phyloP scores from a whole-genome alignment of 2,329 filamentous ascomycete genomes.

The Lachnellula hyalina region DNA sequence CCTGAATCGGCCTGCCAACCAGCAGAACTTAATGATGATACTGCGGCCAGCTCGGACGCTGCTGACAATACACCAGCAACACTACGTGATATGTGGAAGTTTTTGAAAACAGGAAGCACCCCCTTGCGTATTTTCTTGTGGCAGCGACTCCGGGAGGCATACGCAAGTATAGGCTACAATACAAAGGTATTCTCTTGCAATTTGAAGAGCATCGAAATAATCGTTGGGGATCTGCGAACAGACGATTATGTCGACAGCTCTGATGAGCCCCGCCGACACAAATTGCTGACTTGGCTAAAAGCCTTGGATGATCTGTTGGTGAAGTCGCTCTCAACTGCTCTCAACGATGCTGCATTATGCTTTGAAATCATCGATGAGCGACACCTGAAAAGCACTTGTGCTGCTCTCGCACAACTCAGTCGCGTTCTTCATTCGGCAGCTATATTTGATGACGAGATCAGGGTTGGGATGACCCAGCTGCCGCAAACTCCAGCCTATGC shows the following conservation, averaged over 20 bases:
- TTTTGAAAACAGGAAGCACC: constrained; percentile 74
- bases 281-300: constrained; percentile 71
- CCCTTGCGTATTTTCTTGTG: constrained; percentile 83
- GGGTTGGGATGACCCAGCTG: constrained; percentile 64
- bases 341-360: constrained; percentile 58
- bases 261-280: constrained; percentile 59
- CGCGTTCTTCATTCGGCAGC: constrained; percentile 74
- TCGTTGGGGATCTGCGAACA: constrained; percentile 64
- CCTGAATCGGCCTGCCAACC: constrained; percentile 49
- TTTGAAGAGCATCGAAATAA: constrained; percentile 77
- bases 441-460: constrained; percentile 80
- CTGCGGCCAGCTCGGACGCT: constrained; percentile 7
- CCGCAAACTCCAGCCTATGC: constrained; percentile 49
- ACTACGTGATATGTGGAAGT: constrained; percentile 76
- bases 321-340: constrained; percentile 62
- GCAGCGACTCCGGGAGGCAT: constrained; percentile 86
- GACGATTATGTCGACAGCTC: constrained; percentile 50
- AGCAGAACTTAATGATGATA: constrained; percentile 14
- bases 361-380: constrained; percentile 82
- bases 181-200: constrained; percentile 88
- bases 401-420: constrained; percentile 64
- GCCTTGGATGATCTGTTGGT: constrained; percentile 72
- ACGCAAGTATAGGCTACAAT: constrained; percentile 74
- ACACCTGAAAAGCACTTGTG: constrained; percentile 68
- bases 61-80: constrained; percentile 31